These are phyloP conservation scores for Mucor plumbeus DNA, from an alignment of 371 early-diverging fungal species.

Conservation along the genomic window DNA sequence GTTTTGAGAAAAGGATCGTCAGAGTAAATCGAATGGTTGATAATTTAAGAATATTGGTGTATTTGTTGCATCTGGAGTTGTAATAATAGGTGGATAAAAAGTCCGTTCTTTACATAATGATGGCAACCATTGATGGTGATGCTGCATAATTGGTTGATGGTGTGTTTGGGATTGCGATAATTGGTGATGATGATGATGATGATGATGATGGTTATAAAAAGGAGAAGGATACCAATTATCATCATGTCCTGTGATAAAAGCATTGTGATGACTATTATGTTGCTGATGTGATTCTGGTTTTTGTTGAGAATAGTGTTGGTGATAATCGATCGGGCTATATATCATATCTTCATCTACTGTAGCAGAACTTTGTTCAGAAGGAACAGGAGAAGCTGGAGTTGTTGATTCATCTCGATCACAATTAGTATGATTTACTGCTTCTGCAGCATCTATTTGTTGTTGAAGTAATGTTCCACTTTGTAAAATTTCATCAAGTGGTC, in stretches of 20 bases:
- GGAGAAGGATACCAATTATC: conserved; percentile 10
- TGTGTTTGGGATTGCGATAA: not conserved
- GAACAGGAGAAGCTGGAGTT: conserved; percentile 20
- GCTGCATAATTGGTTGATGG: not conserved
- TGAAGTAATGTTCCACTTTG: conserved; percentile 18
- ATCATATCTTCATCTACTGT: conserved; percentile 25
- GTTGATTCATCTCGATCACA: not conserved
- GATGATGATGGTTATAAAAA: conserved; percentile 1
- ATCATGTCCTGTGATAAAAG: not conserved
- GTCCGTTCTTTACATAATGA: conserved; percentile 17
- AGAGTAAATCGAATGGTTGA: conserved; percentile 16
- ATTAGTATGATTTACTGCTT: not conserved
- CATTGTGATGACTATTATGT: not conserved
- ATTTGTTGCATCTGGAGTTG: conserved; percentile 1
- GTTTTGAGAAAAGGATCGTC: not conserved
- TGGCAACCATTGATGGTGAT: conserved; percentile 15
- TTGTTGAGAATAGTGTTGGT: not conserved
- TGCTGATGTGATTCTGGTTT: not conserved
- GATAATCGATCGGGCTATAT: conserved; percentile 14
- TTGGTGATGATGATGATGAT: not conserved
- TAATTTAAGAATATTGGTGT: conserved; percentile 16
- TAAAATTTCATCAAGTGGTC: conserved; percentile 21
- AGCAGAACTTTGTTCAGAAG: conserved; percentile 24
- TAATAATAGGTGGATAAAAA: conserved; percentile 15
- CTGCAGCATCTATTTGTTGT: conserved; percentile 12